These are phyloP conservation scores for Globisporangium middletonii DNA, from an alignment of 352 stramenopile genomes.

Conservation along the genomic window DNA sequence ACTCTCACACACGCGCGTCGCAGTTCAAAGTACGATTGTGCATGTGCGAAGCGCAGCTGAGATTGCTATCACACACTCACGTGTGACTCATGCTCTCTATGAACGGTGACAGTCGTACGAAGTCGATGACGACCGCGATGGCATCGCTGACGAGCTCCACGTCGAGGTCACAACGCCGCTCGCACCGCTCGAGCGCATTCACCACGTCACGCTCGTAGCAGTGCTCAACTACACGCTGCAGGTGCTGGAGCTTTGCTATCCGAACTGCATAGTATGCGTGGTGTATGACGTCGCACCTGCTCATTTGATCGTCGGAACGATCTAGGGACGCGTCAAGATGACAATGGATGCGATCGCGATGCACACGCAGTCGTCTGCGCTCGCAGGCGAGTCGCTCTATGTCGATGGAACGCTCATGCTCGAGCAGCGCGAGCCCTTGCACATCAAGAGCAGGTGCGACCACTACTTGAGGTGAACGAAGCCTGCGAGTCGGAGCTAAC, in stretches of 20 bases:
- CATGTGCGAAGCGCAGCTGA: neutral
- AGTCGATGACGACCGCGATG: conserved; percentile 44
- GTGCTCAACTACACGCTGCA: conserved; percentile 61
- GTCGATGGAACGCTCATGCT: conserved; percentile 63
- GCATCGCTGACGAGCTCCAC: conserved; percentile 42
- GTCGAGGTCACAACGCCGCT: conserved; percentile 46
- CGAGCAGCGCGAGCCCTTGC: conserved; percentile 35
- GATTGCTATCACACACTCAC: neutral
- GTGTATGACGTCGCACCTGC: neutral
- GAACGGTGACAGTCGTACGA: conserved; percentile 26
- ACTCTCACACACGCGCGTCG: conserved; percentile 26
- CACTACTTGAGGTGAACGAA: no score
- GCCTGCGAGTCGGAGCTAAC: neutral
- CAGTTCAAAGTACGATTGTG: conserved; percentile 28
- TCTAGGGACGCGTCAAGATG: conserved; percentile 35
- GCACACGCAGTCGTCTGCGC: conserved; percentile 26
- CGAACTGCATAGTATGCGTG: no score
- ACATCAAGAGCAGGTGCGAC: conserved; percentile 32
- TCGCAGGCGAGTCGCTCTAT: conserved; percentile 28
- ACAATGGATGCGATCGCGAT: conserved; percentile 62
- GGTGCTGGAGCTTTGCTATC: conserved; percentile 3
- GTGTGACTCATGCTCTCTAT: conserved; percentile 1
- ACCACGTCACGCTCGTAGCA: conserved; percentile 36
- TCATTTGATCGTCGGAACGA: no score
- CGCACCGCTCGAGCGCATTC: conserved; percentile 34